Base-by-base conservation (phyloP, 2,329 filamentous ascomycete genomes). In the Chrysoporthe cubensis region DNA sequence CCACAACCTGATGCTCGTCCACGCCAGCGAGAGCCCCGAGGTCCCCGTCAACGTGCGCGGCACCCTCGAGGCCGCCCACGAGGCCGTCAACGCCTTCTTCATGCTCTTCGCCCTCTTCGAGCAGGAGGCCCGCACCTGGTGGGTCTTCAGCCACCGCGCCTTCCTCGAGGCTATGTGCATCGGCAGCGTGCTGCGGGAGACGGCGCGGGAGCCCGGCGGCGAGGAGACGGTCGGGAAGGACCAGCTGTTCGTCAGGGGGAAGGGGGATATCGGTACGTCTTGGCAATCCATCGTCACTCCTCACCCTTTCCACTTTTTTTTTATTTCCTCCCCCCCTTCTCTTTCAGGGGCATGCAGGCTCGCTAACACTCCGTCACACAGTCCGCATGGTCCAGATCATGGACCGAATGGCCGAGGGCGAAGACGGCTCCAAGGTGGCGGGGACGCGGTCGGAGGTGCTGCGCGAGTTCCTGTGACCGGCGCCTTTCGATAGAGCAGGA, bases 121-220 rank as follows among this genome's bases (percentile, higher is more conserved):
- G 72, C 82, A 82, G 18, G 92, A 95, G 79, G 90, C 91, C 1
- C 85, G 89, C 16, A 91, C 94, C 0, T 94, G 91, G 91, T 95
- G 91, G 91, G 91, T 93, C 0, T 93, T 94, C 72, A 92, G 93
- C 76, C 92, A 94, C 75, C 83, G 92, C 1, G 91, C 91, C 0
- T 94, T 94, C 74, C 83, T 94, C 64, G 91, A 94, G 80, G 90
- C 90, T 43, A 76, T 90, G 74, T 92, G 87, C 78, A 91, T 91
- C 60, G 87, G 87, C 32, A 85, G 84, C 70, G 83, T 89, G 34
- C 76, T 90, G 67, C 80, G 83, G 52, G 86, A 89, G 75, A 80
- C 82, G 26, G 74, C 77, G 3, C 80, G 79, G 50, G 82, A 85
- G 69, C 79, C 80, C 11, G 79, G 78, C 0, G 83, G 81, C 2